phyloP scores from a whole-genome alignment of 2,329 filamentous ascomycete genomes.

The Lachnellula willkommii region DNA sequence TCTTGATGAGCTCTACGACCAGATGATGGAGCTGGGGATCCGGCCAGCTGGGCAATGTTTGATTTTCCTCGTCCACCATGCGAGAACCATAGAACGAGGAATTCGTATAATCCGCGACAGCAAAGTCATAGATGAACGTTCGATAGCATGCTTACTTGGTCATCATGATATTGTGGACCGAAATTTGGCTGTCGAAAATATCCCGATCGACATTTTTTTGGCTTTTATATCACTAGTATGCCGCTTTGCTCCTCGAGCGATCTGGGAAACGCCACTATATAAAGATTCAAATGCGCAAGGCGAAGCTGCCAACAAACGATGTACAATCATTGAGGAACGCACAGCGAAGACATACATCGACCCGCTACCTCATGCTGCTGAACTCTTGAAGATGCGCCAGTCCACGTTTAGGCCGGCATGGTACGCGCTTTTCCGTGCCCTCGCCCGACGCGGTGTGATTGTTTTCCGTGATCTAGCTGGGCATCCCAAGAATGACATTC shows the following conservation, averaged over 20 bases:
- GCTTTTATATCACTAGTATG: constrained; percentile 50
- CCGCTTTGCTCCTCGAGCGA: constrained; percentile 31
- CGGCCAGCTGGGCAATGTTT: constrained; percentile 47
- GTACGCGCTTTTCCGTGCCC: constrained; percentile 37
- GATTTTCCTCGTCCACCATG: constrained; percentile 49
- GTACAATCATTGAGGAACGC: background rate
- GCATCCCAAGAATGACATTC: constrained; percentile 20
- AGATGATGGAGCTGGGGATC: constrained; percentile 49
- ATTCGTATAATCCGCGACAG: constrained; percentile 47
- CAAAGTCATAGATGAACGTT: constrained; percentile 15
- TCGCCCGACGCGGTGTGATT: constrained; percentile 31
- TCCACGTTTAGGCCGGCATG: constrained; percentile 34
- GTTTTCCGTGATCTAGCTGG: constrained; percentile 14
- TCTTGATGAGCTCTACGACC: constrained; percentile 51
- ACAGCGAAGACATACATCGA: background rate
- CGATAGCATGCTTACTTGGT: constrained; percentile 15
- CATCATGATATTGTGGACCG: background rate
- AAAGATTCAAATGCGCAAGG: background rate
- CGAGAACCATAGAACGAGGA: constrained; percentile 43
- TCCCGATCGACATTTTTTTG: constrained; percentile 36
- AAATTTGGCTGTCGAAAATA: constrained; percentile 18
- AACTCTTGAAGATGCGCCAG: constrained; percentile 17
- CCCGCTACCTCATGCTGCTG: constrained; percentile 13
- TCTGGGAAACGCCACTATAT: background rate
- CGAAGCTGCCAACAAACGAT: background rate